These are phyloP conservation scores for Solanum hybrid DNA, from an alignment of 305 asterid genomes.

Conservation along the genomic window DNA sequence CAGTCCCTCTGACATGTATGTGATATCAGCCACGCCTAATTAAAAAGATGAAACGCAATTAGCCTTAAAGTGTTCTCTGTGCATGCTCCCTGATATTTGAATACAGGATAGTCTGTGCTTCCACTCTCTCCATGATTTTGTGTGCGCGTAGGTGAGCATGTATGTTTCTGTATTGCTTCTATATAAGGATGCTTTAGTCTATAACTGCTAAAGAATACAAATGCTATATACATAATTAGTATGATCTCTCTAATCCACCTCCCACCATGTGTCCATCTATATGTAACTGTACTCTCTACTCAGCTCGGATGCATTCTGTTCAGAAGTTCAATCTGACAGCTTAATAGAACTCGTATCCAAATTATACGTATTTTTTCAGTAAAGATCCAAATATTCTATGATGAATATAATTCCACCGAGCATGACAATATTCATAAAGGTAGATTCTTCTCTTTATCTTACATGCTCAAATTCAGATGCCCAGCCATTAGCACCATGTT, in stretches of 20 bases:
- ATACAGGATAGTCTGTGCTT: not conserved
- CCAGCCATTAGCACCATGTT: constrained; percentile 92
- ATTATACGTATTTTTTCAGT: not conserved
- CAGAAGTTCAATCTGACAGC: not conserved
- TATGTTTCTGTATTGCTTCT: not conserved
- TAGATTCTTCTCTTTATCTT: constrained; percentile 15
- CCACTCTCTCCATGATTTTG: not conserved
- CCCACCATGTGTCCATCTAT: not conserved
- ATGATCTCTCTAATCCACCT: not conserved
- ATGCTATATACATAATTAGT: not conserved
- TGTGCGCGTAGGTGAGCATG: not conserved
- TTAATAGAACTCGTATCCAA: not conserved
- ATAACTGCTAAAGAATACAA: not conserved
- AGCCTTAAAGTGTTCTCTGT: not conserved
- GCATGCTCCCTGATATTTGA: not conserved
- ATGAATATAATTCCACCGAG: not conserved
- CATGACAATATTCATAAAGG: not conserved
- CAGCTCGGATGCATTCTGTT: not conserved
- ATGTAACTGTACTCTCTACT: not conserved
- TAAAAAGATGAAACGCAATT: not conserved
- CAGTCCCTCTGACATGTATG: not conserved
- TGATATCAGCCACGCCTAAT: not conserved
- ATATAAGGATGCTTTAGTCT: not conserved
- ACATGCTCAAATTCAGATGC: constrained; percentile 97
- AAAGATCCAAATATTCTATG: not conserved